phyloP scores from a whole-genome alignment of 1,284 basidiomycete genomes.

The Trichosporon inkin region DNA sequence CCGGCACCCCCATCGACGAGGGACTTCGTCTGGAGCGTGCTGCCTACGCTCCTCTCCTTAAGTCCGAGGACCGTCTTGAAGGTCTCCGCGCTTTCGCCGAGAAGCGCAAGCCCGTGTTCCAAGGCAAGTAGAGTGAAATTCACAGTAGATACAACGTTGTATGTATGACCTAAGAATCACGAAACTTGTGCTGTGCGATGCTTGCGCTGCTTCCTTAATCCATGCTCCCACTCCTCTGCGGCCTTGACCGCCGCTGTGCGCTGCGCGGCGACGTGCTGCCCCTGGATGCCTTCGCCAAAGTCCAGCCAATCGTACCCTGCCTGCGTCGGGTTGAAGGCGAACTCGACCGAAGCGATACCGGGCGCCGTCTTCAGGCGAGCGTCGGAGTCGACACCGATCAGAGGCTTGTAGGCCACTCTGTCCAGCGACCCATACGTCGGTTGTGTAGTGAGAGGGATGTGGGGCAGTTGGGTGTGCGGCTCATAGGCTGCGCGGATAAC shows the following conservation, averaged over 20 bases:
- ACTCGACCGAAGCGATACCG: constrained; percentile 45
- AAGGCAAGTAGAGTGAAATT: constrained; percentile 55
- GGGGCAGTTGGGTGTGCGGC: constrained; percentile 48
- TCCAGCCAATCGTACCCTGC: constrained; percentile 12
- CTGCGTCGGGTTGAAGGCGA: constrained; percentile 32
- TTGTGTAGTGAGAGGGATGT: constrained; percentile 46
- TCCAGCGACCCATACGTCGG: constrained; percentile 26
- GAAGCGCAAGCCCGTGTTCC: constrained; percentile 77
- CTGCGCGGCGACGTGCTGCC: constrained; percentile 20
- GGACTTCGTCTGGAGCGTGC: constrained; percentile 84
- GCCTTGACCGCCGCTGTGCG: constrained; percentile 29
- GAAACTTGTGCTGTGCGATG: constrained; percentile 1
- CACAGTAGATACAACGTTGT: constrained; percentile 28
- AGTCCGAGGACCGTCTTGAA: constrained; percentile 73
- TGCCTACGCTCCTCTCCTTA: constrained; percentile 78
- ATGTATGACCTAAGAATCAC: constrained; percentile 23
- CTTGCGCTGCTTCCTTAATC: background rate
- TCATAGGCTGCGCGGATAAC: constrained; percentile 40
- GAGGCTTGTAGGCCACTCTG: constrained; percentile 34
- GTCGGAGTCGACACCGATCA: constrained; percentile 23
- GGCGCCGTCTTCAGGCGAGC: constrained; percentile 11
- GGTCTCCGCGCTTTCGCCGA: constrained; percentile 84
- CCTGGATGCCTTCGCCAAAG: constrained; percentile 19
- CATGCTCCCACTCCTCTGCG: constrained; percentile 45
- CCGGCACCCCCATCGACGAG: constrained; percentile 68